Evolutionary conservation across 1,284 basidiomycete species (phyloP).

Genomic region (Ganoderma boninense): DNA sequence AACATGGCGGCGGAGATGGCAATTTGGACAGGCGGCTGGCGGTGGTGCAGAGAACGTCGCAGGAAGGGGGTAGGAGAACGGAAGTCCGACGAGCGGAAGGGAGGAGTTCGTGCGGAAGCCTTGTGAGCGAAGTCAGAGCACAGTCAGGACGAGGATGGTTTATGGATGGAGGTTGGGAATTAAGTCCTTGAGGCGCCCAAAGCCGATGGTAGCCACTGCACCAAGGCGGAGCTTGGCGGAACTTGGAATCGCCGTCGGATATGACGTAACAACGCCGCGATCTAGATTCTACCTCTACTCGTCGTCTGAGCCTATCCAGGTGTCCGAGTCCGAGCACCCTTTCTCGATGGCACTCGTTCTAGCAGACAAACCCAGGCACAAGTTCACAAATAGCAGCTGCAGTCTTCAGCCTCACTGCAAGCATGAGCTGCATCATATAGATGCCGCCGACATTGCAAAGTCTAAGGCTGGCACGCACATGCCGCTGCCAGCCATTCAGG

Average conservation of each 20-base stretch:
- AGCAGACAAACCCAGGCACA: not conserved
- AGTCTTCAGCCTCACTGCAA: not conserved
- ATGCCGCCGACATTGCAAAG: not conserved
- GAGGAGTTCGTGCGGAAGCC: constrained; percentile 22
- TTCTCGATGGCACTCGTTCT: not conserved
- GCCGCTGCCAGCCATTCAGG: constrained; percentile 1
- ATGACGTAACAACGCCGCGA: constrained; percentile 23
- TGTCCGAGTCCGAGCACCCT: not conserved
- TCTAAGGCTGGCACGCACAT: not conserved
- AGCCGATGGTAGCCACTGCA: not conserved
- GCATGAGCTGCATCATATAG: not conserved
- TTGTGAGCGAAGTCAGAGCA: constrained; percentile 27
- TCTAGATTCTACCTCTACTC: constrained; percentile 7
- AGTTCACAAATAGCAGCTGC: not conserved
- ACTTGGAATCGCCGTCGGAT: constrained; percentile 9
- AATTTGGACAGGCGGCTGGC: constrained; percentile 22
- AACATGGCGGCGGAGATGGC: constrained; percentile 61
- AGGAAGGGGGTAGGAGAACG: constrained; percentile 19
- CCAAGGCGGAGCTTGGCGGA: constrained; percentile 23
- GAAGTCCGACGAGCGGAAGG: constrained; percentile 27
- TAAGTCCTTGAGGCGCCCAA: constrained; percentile 11
- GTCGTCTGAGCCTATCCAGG: not conserved
- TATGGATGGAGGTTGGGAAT: constrained; percentile 28
- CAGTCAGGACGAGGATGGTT: constrained; percentile 7
- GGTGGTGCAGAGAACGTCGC: not conserved